Percentiles rank a stretch among this genome's conserved stretches.
phyloP scores from a whole-genome alignment of 2,329 filamentous ascomycete species.

The Fusarium graminum region DNA sequence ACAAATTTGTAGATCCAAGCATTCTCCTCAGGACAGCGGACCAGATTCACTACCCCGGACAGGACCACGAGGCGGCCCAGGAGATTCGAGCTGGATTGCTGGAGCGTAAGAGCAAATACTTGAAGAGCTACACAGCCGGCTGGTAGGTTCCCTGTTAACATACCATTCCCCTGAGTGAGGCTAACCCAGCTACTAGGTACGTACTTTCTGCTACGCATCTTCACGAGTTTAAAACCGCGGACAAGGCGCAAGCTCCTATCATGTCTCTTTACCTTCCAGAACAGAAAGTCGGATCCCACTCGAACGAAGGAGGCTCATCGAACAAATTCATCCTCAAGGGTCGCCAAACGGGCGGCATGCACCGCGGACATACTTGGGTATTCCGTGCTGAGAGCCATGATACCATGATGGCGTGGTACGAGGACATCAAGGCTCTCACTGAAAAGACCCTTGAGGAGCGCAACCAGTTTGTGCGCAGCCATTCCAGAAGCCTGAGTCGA shows the following conservation, averaged over 20 bases:
- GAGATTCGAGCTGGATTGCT: conserved; percentile 92
- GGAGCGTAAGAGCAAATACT: conserved; percentile 97
- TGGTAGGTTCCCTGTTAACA: conserved; percentile 71
- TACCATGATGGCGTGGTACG: conserved; percentile 97
- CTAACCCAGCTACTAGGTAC: conserved; percentile 72
- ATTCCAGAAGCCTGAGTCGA: conserved; percentile 82
- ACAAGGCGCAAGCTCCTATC: conserved; percentile 89
- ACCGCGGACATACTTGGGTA: conserved; percentile 82
- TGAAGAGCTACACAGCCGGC: conserved; percentile 96
- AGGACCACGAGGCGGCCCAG: conserved; percentile 82
- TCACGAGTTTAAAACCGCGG: conserved; percentile 98
- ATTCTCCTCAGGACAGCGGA: conserved; percentile 82
- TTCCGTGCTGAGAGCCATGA: conserved; percentile 82
- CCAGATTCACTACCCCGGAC: conserved; percentile 91
- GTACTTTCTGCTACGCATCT: conserved; percentile 96
- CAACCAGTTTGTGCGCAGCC: conserved; percentile 85
- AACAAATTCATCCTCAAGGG: conserved; percentile 99
- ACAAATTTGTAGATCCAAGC: conserved; percentile 88
- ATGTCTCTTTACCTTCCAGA: conserved; percentile 97
- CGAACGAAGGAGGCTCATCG: conserved; percentile 82
- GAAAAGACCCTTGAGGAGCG: conserved; percentile 91
- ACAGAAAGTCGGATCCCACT: conserved; percentile 95
- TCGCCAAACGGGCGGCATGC: conserved; percentile 91
- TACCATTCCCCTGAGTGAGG: neutral
- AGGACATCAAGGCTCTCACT: conserved; percentile 90